Conservation (phyloP, 495 filamentous ascomycete species). For the Corynascus novoguineensis region DNA sequence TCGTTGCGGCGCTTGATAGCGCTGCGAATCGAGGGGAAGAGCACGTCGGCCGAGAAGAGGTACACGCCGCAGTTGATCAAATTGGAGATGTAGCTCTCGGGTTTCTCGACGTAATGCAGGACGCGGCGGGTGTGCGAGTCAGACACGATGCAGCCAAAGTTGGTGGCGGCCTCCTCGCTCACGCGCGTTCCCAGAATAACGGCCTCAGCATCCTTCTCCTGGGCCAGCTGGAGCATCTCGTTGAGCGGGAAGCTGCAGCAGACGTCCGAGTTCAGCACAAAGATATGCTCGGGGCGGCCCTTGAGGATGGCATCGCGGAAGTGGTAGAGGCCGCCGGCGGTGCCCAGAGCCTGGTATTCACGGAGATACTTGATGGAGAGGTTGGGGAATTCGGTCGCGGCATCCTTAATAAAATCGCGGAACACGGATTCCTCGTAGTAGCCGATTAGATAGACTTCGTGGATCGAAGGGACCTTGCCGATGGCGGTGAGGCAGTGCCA, state of each 20-base stretch:
- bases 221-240: conserved; percentile 90
- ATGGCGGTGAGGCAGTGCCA: conserved; percentile 94
- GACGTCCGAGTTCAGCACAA: conserved; percentile 97
- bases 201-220: conserved; percentile 94
- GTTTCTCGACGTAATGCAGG: conserved; percentile 99
- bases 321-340: conserved; percentile 95
- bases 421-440: conserved; percentile 98
- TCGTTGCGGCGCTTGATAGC: conserved; percentile 95
- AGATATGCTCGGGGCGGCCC: conserved; percentile 87
- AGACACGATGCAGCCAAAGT: conserved; percentile 97
- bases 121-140: conserved; percentile 93
- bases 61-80: conserved; percentile 99
- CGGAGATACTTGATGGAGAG: conserved; percentile 92
- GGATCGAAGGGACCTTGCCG: conserved; percentile 83
- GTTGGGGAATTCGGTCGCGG: conserved; percentile 75
- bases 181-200: conserved; percentile 95
- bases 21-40: conserved; percentile 92
- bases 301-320: conserved; percentile 99
- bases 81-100: conserved; percentile 96
- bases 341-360: conserved; percentile 95
- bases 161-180: conserved; percentile 82
- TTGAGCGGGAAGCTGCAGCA: conserved; percentile 98
- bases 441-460: conserved; percentile 94
- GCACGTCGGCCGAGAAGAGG: conserved; percentile 88
- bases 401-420: conserved; percentile 94